Base-by-base conservation (phyloP, 371 early-diverging fungal species). In the Dichotomocladium elegans region DNA sequence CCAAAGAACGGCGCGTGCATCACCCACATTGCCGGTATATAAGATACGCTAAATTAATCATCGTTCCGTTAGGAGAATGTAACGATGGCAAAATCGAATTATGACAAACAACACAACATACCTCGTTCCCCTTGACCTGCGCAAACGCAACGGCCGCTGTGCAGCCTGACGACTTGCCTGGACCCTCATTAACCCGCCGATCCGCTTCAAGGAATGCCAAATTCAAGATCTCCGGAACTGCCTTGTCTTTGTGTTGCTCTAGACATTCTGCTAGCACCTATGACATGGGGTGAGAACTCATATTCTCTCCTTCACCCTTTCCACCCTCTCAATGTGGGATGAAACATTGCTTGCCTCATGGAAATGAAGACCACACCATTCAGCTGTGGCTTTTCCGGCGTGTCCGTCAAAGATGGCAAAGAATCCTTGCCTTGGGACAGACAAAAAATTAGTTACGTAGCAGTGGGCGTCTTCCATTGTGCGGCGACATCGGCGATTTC, bases 331-430 rank as follows among this genome's bases (percentile, higher is more conserved):
- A n/a, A n/a, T n/a, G n/a, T 4, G 6, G 10, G 2, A 28, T 28
- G 14, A 24, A 14, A 44, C 11, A 47, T 12, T 26, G 24, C 31
- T 41, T 77, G 91, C 91, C 70, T 85, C 77, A 60, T 94, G 93
- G 58, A 97, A 81, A 62, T 96, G 80, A n/a, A 74, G 72, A 17
- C 96, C 98, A 67, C 96, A 97, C 92, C 91, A 96, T 57, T 95
- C 94, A 14, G 98, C 98, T 9, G 97, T 96, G 29, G 85, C 80
- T 65, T 89, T 90, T 10, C 98, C 98, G 5, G 97, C 97, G 69
- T 98, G 98, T 14, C 98, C 98, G 61, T 98, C 98, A 68, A 90
- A 98, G 45, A 98, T 86, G 42, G 94, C 98, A 82, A 96, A 94
- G 60, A 89, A 94, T 6, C 91, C 90, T 70, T 92, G 93, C 37